A percentile compares a stretch with the other conserved stretches of the same genome.
phyloP scores from a whole-genome alignment of 352 stramenopile genomes.

The Pythium brassicae region DNA sequence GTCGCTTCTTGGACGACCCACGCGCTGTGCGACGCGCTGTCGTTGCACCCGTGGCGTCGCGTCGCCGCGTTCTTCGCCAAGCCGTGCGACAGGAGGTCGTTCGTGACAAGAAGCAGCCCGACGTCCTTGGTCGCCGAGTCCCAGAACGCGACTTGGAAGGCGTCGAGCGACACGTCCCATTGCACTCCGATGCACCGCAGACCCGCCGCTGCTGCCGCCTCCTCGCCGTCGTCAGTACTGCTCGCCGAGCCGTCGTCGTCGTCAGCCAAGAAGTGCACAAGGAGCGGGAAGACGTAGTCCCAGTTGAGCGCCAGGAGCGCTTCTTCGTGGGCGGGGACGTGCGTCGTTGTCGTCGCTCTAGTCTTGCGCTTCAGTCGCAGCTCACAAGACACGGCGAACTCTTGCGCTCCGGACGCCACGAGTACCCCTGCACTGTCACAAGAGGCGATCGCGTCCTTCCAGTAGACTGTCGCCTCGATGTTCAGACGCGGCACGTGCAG shows the following conservation, averaged over 20 bases:
- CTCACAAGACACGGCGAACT: conserved; percentile 55
- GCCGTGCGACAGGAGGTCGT: conserved; percentile 59
- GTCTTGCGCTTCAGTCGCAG: conserved; percentile 31
- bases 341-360: conserved; percentile 6
- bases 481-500: conserved; percentile 20
- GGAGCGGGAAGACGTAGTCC: conserved; percentile 64
- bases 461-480: conserved; percentile 28
- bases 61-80: conserved; percentile 14
- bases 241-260: conserved; percentile 21
- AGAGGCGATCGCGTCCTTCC: too few relatives aligned
- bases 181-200: conserved; percentile 45
- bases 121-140: conserved; percentile 51
- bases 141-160: conserved; percentile 64
- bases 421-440: too few relatives aligned
- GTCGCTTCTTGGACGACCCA: conserved; percentile 59
- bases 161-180: conserved; percentile 60
- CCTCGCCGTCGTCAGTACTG: not conserved
- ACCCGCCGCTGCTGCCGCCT: not conserved
- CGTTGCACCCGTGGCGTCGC: too few relatives aligned
- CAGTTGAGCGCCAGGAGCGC: conserved; percentile 55
- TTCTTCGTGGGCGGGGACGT: conserved; percentile 43
- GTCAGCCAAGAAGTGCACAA: conserved; percentile 46
- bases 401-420: not conserved
- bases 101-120: conserved; percentile 39
- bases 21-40: not conserved